Evolutionary conservation across 345 rosid species (phyloP).

Genomic region (Cochlearia excelsa): DNA sequence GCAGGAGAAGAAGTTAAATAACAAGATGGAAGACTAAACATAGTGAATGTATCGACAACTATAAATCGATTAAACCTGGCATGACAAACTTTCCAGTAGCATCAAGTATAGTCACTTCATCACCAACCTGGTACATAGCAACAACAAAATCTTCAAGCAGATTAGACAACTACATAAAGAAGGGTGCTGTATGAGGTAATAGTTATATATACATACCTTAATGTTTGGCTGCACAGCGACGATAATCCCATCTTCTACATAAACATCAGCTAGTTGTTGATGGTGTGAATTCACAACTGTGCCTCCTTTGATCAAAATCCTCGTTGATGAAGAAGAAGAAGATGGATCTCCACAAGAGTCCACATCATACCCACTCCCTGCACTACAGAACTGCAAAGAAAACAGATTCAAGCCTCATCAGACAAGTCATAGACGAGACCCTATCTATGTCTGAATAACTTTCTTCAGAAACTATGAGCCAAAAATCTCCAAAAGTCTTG

Average conservation of each 20-base stretch:
- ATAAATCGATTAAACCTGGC: slow-evolving; percentile 59
- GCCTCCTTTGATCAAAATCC: slow-evolving; percentile 84
- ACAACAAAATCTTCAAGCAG: slow-evolving; percentile 4
- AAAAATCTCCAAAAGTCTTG: not conserved
- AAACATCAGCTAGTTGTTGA: slow-evolving; percentile 83
- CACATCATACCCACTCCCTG: slow-evolving; percentile 43
- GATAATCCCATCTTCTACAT: slow-evolving; percentile 75
- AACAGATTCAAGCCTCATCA: slow-evolving; percentile 5
- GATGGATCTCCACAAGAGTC: slow-evolving; percentile 45
- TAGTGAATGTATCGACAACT: not conserved
- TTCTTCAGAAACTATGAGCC: slow-evolving; percentile 10
- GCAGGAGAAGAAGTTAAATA: slow-evolving; percentile 21
- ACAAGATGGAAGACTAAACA: not conserved
- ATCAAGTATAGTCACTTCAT: slow-evolving; percentile 79
- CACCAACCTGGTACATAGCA: slow-evolving; percentile 59
- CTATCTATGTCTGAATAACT: not conserved
- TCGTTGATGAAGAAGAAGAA: slow-evolving; percentile 40
- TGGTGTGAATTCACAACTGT: slow-evolving; percentile 85
- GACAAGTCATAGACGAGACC: not conserved
- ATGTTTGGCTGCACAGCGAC: slow-evolving; percentile 68
- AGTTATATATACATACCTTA: slow-evolving; percentile 36
- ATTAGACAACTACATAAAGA: not conserved
- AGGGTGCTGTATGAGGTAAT: not conserved
- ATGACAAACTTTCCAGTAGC: slow-evolving; percentile 92
- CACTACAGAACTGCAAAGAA: slow-evolving; percentile 60